Base-by-base conservation (phyloP, 768 basidiomycete species). In the Filobasidium wieringae region DNA sequence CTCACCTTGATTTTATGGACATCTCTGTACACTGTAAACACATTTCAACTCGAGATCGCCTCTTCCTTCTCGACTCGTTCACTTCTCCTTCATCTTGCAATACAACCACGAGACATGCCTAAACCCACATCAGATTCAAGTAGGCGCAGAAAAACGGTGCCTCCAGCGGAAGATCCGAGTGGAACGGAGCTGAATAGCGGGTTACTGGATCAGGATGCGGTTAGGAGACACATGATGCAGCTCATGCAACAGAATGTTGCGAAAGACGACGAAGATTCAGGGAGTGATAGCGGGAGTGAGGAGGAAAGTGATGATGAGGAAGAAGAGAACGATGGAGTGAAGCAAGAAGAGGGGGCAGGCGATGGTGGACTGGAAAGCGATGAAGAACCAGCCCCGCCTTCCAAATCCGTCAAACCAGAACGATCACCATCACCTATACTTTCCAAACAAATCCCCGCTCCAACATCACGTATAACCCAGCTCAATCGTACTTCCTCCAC, bases 361-460 rank as follows among this genome's bases (percentile, higher is more conserved):
- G 64, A 63, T 17, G 60, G 53, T 1, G 59, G 50, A n/a, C 12
- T 15, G 6, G 53, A 57, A 34, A 45, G 59, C 19, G 51, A 55
- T 8, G 59, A 55, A 1, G 40, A 51, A n/a, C n/a, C 56, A 53
- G 19, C 31, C 49, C 53, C 45, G 22, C 37, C 4, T 30, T 15
- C 36, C 24, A 59, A 49, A 51, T 14, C 9, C 36, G 24, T 15
- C 17, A 53, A 17, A 26, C 27, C 14, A 27, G 39, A 51, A 47
- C 30, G 8, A 29, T 37, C n/a, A 8, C 14, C 37, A 30, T 7
- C 24, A n/a, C n/a, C 36, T 29, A 15, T 30, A 29, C 52, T n/a
- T 30, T 40, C 24, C 52, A 24, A 5, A 45, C 24, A 14, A 24
- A 29, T 27, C 57, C 36, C n/a, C n/a, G 11, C 36, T 37, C 36